A percentile compares a stretch with the other conserved stretches of the same genome.
Conservation (phyloP, 257 asterid genomes). For the Salvia rosmarinus region DNA sequence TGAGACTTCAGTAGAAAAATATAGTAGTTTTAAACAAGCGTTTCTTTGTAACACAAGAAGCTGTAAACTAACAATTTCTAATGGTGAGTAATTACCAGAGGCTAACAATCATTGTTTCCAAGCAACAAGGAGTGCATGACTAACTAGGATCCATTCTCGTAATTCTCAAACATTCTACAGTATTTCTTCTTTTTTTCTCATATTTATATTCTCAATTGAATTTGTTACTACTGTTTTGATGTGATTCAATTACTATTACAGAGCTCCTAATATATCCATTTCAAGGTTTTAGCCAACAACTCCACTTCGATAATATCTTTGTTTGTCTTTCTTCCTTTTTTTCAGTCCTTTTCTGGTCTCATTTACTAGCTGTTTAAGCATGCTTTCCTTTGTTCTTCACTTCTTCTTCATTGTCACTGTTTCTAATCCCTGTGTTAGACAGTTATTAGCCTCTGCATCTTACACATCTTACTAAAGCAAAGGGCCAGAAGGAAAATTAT, state of each 20-base stretch:
- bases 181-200: too few relatives aligned
- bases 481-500: background rate
- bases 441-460: background rate
- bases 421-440: background rate
- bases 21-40: background rate
- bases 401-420: too few relatives aligned
- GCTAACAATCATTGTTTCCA: background rate
- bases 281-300: conserved; percentile 1
- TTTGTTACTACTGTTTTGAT: background rate
- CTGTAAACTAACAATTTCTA: too few relatives aligned
- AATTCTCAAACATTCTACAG: too few relatives aligned
- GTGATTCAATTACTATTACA: background rate
- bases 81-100: too few relatives aligned
- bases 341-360: too few relatives aligned
- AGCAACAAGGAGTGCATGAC: too few relatives aligned
- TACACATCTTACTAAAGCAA: background rate
- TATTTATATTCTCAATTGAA: too few relatives aligned
- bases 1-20: background rate
- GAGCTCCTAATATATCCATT: background rate
- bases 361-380: too few relatives aligned
- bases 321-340: background rate
- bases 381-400: too few relatives aligned
- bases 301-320: background rate
- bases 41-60: too few relatives aligned
- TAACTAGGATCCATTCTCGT: too few relatives aligned